These are phyloP conservation scores for Pecoramyces ruminantium DNA, from an alignment of 192 early-diverging fungal genomes.

Conservation along the genomic window DNA sequence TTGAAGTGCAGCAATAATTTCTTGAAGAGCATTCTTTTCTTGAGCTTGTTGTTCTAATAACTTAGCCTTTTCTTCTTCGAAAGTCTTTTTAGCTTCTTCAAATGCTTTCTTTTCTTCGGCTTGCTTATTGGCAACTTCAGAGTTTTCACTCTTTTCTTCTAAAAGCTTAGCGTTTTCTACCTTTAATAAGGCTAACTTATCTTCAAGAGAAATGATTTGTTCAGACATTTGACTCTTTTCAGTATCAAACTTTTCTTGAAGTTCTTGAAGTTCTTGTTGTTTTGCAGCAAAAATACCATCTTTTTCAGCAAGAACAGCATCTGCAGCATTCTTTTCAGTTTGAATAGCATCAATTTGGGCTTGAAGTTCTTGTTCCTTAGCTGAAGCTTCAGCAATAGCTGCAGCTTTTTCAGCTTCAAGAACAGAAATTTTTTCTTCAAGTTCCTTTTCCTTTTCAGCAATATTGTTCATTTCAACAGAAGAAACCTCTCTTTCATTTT, in stretches of 20 bases:
- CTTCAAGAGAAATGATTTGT: neutral
- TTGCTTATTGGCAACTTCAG: neutral
- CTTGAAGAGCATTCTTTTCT: neutral
- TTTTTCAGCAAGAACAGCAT: too few relatives aligned
- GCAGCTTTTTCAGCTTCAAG: neutral
- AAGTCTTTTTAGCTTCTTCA: neutral
- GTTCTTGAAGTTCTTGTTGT: too few relatives aligned
- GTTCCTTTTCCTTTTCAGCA: neutral
- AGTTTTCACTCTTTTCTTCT: neutral
- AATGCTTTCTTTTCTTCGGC: neutral
- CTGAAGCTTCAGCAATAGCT: too few relatives aligned
- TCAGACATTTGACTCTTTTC: neutral
- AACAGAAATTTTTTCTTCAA: neutral
- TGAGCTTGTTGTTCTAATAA: too few relatives aligned
- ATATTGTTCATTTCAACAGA: too few relatives aligned
- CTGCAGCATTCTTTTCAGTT: too few relatives aligned
- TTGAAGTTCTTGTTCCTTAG: too few relatives aligned
- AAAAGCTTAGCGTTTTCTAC: neutral
- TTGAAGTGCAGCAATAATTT: neutral
- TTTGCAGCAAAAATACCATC: too few relatives aligned
- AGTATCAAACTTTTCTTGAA: too few relatives aligned
- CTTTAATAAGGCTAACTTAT: neutral
- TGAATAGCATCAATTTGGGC: too few relatives aligned
- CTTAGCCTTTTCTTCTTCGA: neutral
- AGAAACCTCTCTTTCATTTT: too few relatives aligned